Evolutionary conservation across 176 grass and related monocot genomes (phyloP), one percentile per base, ranked within the genome.

Genomic region (Carex littledalei): DNA sequence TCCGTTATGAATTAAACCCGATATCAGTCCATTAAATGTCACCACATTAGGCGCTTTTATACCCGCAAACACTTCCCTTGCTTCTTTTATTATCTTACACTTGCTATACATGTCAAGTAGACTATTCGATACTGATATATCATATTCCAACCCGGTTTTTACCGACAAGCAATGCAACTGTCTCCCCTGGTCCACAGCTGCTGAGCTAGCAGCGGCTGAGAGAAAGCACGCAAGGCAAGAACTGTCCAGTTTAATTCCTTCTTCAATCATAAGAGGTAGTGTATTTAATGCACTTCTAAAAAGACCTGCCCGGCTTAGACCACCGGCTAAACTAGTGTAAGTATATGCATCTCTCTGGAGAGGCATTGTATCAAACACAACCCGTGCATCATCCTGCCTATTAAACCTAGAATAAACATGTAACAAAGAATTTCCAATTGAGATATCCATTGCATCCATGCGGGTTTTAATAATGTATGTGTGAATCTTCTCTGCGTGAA

Each of bases 21-120:
- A 92, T 61, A 97, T 84, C 16, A 97, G 34, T 45, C 76, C 85
- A 73, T 97, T 97, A 92, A 88, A 97, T 13, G 90, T 92, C 63
- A 90, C 92, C 12, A 90, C 86, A 84, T 64, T 90, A 39, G 94
- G 94, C 39, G 89, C 80, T 65, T 87, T 54, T 66, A 94, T 92
- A 43, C 74, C 66, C 29, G 16, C 26, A 78, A 97, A 97, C 71
- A 85, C 74, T 59, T 54, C 81, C 56, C 60, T 86, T 47, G 92
- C 92, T 83, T 94, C 88, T 20, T 89, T 71, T 17, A 94, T 59
- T 24, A 88, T 73, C 87, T 87, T 89, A 41, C 90, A 92, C 86
- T 93, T 92, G 84, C 90, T 87, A 78, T 98, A 98, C 92, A 98
- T 89, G 74, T 93, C 89, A 52, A 98, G 60, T 43, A 94, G 88